A percentile compares a stretch with the other conserved stretches of the same genome.
Conservation (phyloP, 2,329 filamentous ascomycete species). For the Nannizziopsis barbatae region DNA sequence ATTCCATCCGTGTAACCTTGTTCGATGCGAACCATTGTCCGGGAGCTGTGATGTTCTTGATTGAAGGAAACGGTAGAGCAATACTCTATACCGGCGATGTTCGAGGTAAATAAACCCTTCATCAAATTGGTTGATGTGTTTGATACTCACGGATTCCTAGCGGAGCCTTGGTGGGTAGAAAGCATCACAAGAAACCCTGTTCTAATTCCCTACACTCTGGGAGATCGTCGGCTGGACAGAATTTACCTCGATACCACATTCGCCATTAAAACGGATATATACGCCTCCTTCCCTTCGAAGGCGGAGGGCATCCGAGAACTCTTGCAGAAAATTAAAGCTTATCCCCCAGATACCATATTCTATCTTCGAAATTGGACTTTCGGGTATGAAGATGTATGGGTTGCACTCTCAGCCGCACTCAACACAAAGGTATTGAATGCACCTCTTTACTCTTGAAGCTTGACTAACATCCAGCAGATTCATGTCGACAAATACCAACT, state of each 20-base stretch:
- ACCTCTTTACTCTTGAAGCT: not conserved
- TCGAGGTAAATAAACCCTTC: conserved; percentile 38
- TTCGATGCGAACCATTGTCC: conserved; percentile 88
- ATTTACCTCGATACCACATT: conserved; percentile 89
- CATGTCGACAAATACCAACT: conserved; percentile 77
- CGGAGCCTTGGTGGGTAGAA: conserved; percentile 78
- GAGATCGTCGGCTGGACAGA: conserved; percentile 58
- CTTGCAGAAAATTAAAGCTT: conserved; percentile 53
- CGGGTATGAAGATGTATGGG: conserved; percentile 86
- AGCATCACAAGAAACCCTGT: conserved; percentile 58
- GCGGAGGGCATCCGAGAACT: conserved; percentile 66
- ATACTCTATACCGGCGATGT: conserved; percentile 85
- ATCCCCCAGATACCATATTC: conserved; percentile 65
- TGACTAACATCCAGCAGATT: conserved; percentile 39
- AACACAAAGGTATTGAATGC: conserved; percentile 44
- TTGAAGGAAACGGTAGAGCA: conserved; percentile 61
- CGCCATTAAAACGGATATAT: conserved; percentile 41
- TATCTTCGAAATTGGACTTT: conserved; percentile 87
- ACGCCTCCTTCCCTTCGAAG: conserved; percentile 50
- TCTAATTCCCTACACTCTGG: conserved; percentile 60
- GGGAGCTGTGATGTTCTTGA: conserved; percentile 84
- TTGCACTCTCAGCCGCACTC: conserved; percentile 62
- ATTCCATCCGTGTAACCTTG: conserved; percentile 65
- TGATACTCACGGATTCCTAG: conserved; percentile 19
- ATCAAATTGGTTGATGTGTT: not conserved